Evolutionary conservation across 2,329 filamentous ascomycete genomes (phyloP).

Genomic region (Mycogone perniciosa): DNA sequence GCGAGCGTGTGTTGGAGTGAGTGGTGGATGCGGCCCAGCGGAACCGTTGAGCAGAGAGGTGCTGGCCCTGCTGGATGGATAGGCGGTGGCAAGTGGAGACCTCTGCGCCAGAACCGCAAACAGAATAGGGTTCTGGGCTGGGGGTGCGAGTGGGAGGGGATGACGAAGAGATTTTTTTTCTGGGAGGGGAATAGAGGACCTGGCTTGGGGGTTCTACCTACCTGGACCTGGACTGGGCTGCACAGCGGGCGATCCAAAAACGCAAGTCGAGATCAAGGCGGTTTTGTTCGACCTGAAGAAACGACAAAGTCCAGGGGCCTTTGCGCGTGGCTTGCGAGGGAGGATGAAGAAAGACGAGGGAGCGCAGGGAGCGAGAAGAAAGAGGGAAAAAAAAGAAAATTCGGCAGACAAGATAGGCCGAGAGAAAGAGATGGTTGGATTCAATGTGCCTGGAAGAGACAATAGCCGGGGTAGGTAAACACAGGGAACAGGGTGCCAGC

Average conservation of each 20-base stretch:
- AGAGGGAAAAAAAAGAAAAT: neutral
- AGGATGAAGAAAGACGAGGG: neutral
- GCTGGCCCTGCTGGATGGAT: neutral
- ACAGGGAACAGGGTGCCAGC: slow-evolving; percentile 15
- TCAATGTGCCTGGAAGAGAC: slow-evolving; percentile 9
- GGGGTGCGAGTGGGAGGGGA: neutral
- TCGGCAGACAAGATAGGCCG: slow-evolving; percentile 1
- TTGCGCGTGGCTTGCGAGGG: neutral
- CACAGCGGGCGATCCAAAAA: neutral
- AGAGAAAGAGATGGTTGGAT: slow-evolving; percentile 15
- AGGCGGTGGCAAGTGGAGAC: slow-evolving; percentile 20
- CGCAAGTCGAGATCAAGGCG: neutral
- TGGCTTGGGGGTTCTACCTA: no score
- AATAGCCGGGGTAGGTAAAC: slow-evolving; percentile 16
- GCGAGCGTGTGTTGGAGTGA: neutral
- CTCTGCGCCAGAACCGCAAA: slow-evolving; percentile 19
- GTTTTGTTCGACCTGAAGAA: neutral
- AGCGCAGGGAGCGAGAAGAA: neutral
- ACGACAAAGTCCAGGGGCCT: neutral
- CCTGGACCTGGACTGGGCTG: no score
- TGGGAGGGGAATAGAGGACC: neutral
- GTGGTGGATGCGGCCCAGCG: slow-evolving; percentile 14
- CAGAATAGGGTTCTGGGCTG: slow-evolving; percentile 17
- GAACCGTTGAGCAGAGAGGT: slow-evolving; percentile 15
- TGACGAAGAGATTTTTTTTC: slow-evolving; percentile 9